Conservation (phyloP, 306 rosid genomes). For the Rubus idaeus region DNA sequence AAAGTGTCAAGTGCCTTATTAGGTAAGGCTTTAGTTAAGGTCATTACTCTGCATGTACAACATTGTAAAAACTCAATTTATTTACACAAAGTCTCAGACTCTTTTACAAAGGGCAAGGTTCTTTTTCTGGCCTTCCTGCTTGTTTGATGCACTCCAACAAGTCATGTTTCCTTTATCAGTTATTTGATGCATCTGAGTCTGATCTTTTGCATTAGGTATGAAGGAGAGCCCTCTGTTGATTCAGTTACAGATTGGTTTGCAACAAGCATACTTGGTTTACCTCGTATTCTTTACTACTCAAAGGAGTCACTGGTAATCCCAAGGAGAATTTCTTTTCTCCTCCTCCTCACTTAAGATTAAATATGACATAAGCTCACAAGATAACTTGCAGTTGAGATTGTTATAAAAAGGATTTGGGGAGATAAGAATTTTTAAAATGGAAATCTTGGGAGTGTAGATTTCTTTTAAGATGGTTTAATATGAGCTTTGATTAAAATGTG, state of each 20-base stretch:
- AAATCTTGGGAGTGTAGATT: no score
- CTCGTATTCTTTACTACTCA: constrained; percentile 78
- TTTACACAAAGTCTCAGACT: background rate
- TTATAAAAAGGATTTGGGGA: background rate
- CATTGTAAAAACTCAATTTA: background rate
- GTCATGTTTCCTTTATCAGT: constrained; percentile 14
- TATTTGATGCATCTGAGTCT: background rate
- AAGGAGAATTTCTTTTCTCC: background rate
- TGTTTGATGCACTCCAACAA: background rate
- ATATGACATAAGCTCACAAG: background rate
- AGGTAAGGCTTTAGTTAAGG: constrained; percentile 56
- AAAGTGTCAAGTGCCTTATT: constrained; percentile 53
- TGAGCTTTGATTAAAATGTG: background rate
- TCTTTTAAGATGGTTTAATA: background rate
- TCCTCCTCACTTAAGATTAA: background rate
- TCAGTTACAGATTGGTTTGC: constrained; percentile 88
- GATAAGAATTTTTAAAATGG: no score
- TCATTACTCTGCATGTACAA: background rate
- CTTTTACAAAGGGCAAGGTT: background rate
- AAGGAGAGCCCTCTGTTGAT: constrained; percentile 63
- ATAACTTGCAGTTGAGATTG: background rate
- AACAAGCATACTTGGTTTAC: constrained; percentile 64
- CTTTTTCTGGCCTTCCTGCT: background rate
- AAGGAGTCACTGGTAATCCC: constrained; percentile 75
- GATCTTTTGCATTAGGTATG: constrained; percentile 49